A percentile compares a stretch with the other conserved stretches of the same genome.
Evolutionary conservation across 2,329 filamentous ascomycete species (phyloP).

Genomic region (Cercospora sp.): DNA sequence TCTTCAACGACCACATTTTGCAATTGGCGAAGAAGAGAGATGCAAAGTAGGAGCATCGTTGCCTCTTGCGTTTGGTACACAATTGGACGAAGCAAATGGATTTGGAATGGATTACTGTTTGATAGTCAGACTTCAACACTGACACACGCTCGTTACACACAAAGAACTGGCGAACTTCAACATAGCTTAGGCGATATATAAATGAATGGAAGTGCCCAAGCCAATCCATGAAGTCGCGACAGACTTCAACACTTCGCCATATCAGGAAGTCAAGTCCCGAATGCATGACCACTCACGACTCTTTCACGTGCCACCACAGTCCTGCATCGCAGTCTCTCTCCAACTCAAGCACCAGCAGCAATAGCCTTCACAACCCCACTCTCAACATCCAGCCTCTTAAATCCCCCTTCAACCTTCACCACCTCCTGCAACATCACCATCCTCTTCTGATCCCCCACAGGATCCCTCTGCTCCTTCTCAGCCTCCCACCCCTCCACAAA

Average conservation of each 20-base stretch:
- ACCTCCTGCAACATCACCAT: conserved; percentile 69
- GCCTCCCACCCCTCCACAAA: conserved; percentile 64
- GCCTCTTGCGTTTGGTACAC: background rate
- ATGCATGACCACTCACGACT: background rate
- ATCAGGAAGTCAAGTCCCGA: conserved; percentile 13
- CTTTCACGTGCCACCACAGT: background rate
- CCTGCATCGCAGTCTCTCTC: background rate
- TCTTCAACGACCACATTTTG: conserved; percentile 46
- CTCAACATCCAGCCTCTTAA: conserved; percentile 50
- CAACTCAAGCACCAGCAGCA: conserved; percentile 20
- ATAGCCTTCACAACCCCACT: conserved; percentile 12
- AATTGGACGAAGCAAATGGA: background rate
- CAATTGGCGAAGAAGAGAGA: conserved; percentile 26
- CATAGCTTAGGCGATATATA: conserved; percentile 18
- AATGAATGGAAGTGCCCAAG: conserved; percentile 21
- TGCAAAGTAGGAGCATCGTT: conserved; percentile 3
- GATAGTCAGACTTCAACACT: conserved; percentile 17
- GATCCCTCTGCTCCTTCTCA: conserved; percentile 65
- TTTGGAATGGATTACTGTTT: background rate
- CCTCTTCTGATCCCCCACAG: conserved; percentile 70
- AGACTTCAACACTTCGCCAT: conserved; percentile 7
- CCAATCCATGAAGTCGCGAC: conserved; percentile 10
- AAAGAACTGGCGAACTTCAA: background rate
- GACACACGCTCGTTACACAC: background rate
- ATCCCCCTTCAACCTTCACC: conserved; percentile 66